These are phyloP conservation scores for Stereocaulon alpinum DNA, from an alignment of 495 filamentous ascomycete genomes.

Conservation along the genomic window DNA sequence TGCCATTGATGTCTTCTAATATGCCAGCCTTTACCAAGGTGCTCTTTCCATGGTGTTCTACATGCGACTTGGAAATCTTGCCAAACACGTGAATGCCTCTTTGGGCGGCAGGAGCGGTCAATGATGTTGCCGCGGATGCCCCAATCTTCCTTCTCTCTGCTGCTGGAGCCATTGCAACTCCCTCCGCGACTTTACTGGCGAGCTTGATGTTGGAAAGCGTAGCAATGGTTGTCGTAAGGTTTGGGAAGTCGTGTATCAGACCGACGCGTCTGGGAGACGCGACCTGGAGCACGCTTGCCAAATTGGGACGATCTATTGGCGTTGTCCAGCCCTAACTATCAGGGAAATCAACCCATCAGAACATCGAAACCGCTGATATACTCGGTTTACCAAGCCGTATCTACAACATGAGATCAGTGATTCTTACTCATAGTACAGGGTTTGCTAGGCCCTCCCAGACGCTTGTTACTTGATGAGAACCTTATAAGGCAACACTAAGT, in stretches of 20 bases:
- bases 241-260: neutral
- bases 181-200: constrained; percentile 4
- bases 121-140: neutral
- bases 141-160: constrained; percentile 13
- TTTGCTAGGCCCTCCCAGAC: too few relatives aligned
- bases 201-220: neutral
- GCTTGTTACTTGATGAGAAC: too few relatives aligned
- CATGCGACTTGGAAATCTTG: constrained; percentile 21
- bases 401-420: too few relatives aligned
- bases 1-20: neutral
- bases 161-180: constrained; percentile 21
- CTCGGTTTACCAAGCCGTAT: too few relatives aligned
- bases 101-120: constrained; percentile 10
- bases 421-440: too few relatives aligned
- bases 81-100: constrained; percentile 20
- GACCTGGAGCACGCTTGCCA: constrained; percentile 5
- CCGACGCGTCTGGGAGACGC: neutral
- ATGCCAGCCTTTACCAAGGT: neutral
- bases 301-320: neutral
- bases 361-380: too few relatives aligned
- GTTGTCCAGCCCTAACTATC: neutral
- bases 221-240: neutral
- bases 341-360: too few relatives aligned
- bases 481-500: too few relatives aligned
- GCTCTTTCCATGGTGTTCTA: constrained; percentile 6